Conservation (phyloP, 805 yeast genomes). For the Yarrowia osloensis region DNA sequence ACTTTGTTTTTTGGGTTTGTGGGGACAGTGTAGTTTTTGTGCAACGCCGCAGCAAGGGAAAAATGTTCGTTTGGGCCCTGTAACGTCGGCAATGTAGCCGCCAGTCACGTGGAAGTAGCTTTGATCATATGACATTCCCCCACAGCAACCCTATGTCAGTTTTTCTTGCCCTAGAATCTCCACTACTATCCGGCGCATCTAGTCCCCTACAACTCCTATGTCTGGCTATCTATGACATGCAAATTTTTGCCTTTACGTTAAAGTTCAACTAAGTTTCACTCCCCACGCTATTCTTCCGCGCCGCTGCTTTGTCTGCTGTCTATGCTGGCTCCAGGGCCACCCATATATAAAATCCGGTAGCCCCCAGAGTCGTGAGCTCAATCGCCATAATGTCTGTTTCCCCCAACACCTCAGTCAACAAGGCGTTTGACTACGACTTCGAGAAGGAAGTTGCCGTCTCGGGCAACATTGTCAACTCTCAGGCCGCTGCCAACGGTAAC, state of each 20-base stretch:
- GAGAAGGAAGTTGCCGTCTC: slow-evolving; percentile 27
- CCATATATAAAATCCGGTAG: slow-evolving; percentile 7
- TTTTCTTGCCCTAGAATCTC: background rate
- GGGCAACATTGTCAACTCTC: slow-evolving; percentile 25
- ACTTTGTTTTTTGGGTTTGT: slow-evolving; percentile 16
- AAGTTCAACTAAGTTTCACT: slow-evolving; percentile 27
- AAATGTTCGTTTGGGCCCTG: background rate
- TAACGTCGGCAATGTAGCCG: background rate
- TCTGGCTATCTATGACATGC: slow-evolving; percentile 27
- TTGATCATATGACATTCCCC: background rate
- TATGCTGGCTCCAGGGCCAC: background rate
- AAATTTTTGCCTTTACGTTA: slow-evolving; percentile 26
- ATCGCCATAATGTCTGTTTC: slow-evolving; percentile 27
- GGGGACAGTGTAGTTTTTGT: slow-evolving; percentile 23
- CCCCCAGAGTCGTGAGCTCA: background rate
- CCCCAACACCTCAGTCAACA: slow-evolving; percentile 24
- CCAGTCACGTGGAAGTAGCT: background rate
- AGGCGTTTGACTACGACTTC: slow-evolving; percentile 27
- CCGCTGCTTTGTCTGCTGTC: slow-evolving; percentile 12
- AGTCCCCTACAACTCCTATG: background rate
- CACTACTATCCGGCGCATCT: background rate
- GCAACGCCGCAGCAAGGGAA: slow-evolving; percentile 10
- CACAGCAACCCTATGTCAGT: background rate
- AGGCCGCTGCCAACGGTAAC: slow-evolving; percentile 25
- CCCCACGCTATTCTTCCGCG: slow-evolving; percentile 30